Conservation (phyloP, 2,329 filamentous ascomycete species). For the Passalora sequoiae region DNA sequence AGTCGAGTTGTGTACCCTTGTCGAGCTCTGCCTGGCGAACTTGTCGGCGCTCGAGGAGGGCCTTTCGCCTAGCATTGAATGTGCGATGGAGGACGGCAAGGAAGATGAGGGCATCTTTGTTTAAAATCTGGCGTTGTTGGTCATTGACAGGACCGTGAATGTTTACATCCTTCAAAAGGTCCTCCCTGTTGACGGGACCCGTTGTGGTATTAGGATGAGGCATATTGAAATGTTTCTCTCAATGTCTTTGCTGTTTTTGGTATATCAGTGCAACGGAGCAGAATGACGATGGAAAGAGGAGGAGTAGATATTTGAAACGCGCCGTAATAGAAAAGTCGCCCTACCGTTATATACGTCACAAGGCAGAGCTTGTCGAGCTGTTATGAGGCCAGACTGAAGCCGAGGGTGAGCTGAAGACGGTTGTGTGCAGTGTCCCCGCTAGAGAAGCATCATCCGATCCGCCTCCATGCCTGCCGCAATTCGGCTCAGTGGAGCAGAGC, state of each 20-base stretch:
- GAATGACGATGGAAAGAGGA: constrained; percentile 2
- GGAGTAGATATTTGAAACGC: constrained; percentile 8
- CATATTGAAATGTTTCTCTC: constrained; percentile 13
- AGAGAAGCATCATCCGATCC: no score
- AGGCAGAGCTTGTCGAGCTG: constrained; percentile 13
- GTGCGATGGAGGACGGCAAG: constrained; percentile 90
- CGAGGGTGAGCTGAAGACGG: constrained; percentile 14
- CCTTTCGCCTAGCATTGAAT: constrained; percentile 85
- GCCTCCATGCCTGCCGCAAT: no score
- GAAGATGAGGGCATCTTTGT: constrained; percentile 83
- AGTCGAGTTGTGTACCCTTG: constrained; percentile 81
- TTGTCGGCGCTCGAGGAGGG: constrained; percentile 78
- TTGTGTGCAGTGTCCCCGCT: no score
- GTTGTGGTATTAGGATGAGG: no score
- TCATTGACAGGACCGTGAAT: constrained; percentile 76
- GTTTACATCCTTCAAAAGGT: constrained; percentile 80
- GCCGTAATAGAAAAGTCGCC: constrained; percentile 10
- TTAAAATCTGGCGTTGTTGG: constrained; percentile 83
- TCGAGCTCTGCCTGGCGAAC: constrained; percentile 89
- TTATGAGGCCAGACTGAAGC: not conserved
- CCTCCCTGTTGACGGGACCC: constrained; percentile 45
- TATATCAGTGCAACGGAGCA: not conserved
- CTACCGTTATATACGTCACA: constrained; percentile 24
- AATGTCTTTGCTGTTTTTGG: not conserved
- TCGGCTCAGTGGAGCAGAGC: no score